Percentiles rank a stretch among this genome's conserved stretches.
phyloP scores from a whole-genome alignment of 2,329 filamentous ascomycete genomes.

The Xylaria sp. region DNA sequence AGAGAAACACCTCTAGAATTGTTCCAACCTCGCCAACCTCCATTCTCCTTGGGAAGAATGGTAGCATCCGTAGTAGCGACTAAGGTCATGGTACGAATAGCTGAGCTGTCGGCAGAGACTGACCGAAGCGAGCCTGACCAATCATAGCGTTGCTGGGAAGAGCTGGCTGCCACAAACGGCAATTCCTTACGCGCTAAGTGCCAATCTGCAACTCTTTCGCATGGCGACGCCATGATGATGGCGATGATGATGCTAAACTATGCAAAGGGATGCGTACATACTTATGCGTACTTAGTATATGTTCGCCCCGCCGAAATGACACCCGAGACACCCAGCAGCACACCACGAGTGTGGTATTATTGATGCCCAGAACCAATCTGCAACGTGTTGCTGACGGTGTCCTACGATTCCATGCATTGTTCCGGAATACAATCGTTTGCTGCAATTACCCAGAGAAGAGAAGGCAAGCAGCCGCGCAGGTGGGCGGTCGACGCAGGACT shows the following conservation, averaged over 20 bases:
- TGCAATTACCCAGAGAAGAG: conserved; percentile 41
- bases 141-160: conserved; percentile 11
- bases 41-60: neutral
- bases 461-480: conserved; percentile 39
- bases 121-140: conserved; percentile 4
- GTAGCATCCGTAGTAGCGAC: neutral
- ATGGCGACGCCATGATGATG: neutral
- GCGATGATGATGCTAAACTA: neutral
- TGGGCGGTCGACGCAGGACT: conserved; percentile 8
- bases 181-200: conserved; percentile 12
- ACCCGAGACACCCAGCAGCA: neutral
- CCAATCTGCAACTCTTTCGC: neutral
- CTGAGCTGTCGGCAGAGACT: neutral
- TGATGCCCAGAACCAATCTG: neutral
- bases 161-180: conserved; percentile 28
- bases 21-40: neutral
- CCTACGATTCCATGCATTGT: conserved; percentile 10
- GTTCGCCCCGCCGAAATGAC: neutral
- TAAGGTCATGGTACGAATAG: no score
- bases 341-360: neutral
- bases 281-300: neutral
- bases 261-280: neutral
- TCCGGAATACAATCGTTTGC: conserved; percentile 11
- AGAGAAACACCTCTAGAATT: neutral
- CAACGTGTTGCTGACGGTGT: neutral